Conservation (phyloP, 73 alveolate species). For the Uronychia setigera region DNA sequence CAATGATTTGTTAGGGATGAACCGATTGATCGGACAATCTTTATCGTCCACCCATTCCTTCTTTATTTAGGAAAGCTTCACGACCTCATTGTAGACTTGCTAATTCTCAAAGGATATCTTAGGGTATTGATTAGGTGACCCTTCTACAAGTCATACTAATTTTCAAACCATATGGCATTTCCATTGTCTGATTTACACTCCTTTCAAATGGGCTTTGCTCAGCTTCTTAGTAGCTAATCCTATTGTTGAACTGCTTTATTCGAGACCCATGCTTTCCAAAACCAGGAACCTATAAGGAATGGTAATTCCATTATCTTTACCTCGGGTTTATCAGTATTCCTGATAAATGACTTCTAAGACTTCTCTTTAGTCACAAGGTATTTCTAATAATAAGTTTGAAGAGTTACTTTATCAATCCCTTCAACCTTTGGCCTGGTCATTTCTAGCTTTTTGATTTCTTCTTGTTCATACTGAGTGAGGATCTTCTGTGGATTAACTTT, state of each 20-base stretch:
- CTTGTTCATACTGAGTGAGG: slow-evolving; percentile 33
- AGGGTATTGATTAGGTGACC: slow-evolving; percentile 22
- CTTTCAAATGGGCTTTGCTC: slow-evolving; percentile 1
- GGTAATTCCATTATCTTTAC: background rate
- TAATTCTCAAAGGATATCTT: slow-evolving; percentile 52
- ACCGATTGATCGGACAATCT: slow-evolving; percentile 49
- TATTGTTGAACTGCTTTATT: slow-evolving; percentile 8
- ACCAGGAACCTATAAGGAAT: background rate
- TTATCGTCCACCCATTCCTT: slow-evolving; percentile 43
- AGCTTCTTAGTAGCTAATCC: slow-evolving; percentile 15
- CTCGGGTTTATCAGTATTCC: background rate
- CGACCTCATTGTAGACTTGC: slow-evolving; percentile 39
- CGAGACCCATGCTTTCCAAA: slow-evolving; percentile 26
- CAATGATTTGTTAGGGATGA: slow-evolving; percentile 27
- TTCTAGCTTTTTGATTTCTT: slow-evolving; percentile 3
- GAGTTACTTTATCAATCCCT: background rate
- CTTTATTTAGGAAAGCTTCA: slow-evolving; percentile 11
- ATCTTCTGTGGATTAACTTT: slow-evolving; percentile 35
- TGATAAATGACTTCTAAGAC: background rate
- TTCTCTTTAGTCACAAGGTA: background rate
- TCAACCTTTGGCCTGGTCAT: background rate
- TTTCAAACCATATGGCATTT: slow-evolving; percentile 31
- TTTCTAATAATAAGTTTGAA: background rate
- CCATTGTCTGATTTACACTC: slow-evolving; percentile 37
- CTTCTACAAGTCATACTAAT: slow-evolving; percentile 14